Conservation (phyloP, 164 flowering plant species). For the Aristolochia fimbriata region DNA sequence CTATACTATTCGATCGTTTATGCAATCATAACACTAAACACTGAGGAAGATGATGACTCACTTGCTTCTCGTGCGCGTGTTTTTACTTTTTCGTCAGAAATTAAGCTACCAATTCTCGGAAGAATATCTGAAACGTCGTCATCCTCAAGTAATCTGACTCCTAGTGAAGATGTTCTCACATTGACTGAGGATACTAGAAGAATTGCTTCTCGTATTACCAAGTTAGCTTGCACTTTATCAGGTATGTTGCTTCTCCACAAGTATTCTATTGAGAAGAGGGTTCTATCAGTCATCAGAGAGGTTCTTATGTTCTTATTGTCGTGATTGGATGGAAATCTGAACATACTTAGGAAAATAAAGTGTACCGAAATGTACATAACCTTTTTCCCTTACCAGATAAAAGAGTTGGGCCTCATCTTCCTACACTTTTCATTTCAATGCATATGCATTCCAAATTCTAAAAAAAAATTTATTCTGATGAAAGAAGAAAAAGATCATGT, state of each 20-base stretch:
- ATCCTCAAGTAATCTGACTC: not conserved
- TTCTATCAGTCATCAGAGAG: too few species aligned
- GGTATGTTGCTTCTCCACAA: constrained; percentile 14
- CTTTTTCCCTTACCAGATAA: not conserved
- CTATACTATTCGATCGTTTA: too few species aligned
- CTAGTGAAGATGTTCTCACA: constrained; percentile 7
- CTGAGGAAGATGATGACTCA: too few species aligned
- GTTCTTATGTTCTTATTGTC: too few species aligned
- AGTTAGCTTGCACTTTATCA: constrained; percentile 22
- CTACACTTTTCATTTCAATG: not conserved
- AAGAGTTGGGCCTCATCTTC: not conserved
- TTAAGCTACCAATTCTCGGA: constrained; percentile 13
- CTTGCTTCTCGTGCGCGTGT: not conserved
- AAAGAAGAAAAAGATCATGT: not conserved
- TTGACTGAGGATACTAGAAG: constrained; percentile 5
- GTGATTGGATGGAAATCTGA: too few species aligned
- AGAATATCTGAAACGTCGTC: constrained; percentile 17
- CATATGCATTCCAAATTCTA: not conserved
- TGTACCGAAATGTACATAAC: too few species aligned
- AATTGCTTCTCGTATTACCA: constrained; percentile 5
- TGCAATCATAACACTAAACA: too few species aligned
- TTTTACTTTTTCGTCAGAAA: not conserved
- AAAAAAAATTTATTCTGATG: not conserved
- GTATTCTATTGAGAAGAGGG: too few species aligned
- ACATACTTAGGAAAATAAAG: too few species aligned